Conservation (phyloP, 2,329 filamentous ascomycete genomes). For the Aureobasidium sp. region DNA sequence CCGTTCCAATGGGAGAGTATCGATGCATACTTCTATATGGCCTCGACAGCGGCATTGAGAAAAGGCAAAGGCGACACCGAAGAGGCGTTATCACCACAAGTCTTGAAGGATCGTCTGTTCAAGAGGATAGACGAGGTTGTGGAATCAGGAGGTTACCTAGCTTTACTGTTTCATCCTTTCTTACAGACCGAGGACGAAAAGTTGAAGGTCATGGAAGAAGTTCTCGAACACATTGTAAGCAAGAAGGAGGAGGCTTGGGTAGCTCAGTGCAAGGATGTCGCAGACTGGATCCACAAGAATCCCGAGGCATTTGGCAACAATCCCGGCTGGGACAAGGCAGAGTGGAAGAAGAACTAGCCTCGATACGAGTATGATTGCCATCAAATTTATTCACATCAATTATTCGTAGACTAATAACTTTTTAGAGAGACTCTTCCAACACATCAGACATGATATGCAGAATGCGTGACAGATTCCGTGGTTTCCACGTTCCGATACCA, state of each 20-base stretch:
- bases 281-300: conserved; percentile 19
- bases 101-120: conserved; percentile 18
- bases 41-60: conserved; percentile 20
- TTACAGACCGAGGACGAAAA: conserved; percentile 19
- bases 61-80: conserved; percentile 20
- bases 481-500: conserved; percentile 44
- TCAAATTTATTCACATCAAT: background rate
- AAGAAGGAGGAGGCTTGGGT: conserved; percentile 23
- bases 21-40: conserved; percentile 28
- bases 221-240: conserved; percentile 20
- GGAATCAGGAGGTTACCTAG: conserved; percentile 20
- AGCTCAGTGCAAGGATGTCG: conserved; percentile 22
- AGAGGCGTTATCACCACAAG: conserved; percentile 15
- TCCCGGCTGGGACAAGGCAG: conserved; percentile 23
- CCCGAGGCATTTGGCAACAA: conserved; percentile 18
- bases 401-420: background rate
- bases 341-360: conserved; percentile 21
- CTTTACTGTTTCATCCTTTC: conserved; percentile 27
- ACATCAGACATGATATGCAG: conserved; percentile 48
- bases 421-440: conserved; percentile 25
- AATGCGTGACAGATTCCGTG: conserved; percentile 42
- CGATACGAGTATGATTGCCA: background rate
- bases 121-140: conserved; percentile 23
- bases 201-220: conserved; percentile 20
- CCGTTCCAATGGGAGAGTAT: conserved; percentile 21